Conservation (phyloP, 78 protist genomes). For the Polysphondylium violaceum region DNA sequence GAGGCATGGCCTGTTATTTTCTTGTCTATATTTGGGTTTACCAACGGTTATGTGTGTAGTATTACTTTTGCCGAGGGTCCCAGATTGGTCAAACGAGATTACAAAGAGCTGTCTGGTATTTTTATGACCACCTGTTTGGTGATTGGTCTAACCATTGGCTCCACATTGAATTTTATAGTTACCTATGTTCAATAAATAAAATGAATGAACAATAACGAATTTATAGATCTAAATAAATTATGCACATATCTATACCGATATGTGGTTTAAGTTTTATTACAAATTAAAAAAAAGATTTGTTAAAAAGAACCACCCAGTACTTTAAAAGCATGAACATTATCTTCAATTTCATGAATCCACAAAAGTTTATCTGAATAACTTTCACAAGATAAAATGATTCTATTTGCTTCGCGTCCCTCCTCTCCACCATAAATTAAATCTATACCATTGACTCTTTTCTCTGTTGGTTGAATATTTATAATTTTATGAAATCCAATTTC, state of each 20-base stretch:
- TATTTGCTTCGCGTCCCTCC: background rate
- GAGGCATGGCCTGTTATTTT: conserved; percentile 25
- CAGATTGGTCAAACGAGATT: conserved; percentile 15
- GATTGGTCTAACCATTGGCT: no score
- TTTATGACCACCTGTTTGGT: no score
- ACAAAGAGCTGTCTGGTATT: conserved; percentile 41
- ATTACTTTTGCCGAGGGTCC: conserved; percentile 61
- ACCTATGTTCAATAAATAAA: no score
- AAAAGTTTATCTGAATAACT: conserved; percentile 35
- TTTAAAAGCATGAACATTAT: conserved; percentile 20
- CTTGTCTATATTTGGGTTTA: background rate
- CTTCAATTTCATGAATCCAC: conserved; percentile 61
- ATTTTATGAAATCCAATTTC: conserved; percentile 12
- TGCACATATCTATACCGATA: no score
- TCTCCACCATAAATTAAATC: background rate
- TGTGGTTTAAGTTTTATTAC: background rate
- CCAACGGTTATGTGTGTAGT: conserved; percentile 23
- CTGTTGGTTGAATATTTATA: conserved; percentile 7
- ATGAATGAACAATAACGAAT: no score
- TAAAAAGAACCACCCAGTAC: background rate
- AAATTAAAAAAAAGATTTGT: no score
- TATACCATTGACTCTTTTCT: conserved; percentile 60
- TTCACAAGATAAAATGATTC: conserved; percentile 22
- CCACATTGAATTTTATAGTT: no score
- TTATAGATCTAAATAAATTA: no score